Conservation (phyloP, 352 stramenopile species). For the Phytophthora podocarpi region DNA sequence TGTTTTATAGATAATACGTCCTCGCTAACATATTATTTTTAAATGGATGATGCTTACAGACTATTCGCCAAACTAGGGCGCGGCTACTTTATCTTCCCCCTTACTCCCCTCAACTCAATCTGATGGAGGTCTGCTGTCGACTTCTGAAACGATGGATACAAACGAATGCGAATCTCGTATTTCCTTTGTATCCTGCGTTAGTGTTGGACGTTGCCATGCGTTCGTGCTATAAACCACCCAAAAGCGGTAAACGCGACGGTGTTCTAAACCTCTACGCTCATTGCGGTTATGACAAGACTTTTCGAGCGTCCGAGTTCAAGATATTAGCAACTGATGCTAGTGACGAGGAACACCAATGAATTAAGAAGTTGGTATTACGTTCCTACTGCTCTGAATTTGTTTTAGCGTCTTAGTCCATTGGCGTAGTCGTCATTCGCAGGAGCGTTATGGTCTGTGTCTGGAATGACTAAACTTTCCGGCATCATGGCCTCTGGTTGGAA, state of each 20-base stretch:
- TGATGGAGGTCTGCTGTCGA: conserved; percentile 11
- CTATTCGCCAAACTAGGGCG: too few relatives aligned
- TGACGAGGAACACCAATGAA: background rate
- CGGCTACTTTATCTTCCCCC: conserved; percentile 19
- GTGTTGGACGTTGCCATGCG: conserved; percentile 7
- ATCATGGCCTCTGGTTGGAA: conserved; percentile 9
- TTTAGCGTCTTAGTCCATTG: background rate
- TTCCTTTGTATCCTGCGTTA: background rate
- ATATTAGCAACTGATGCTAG: background rate
- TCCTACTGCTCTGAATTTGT: background rate
- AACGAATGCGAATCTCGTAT: conserved; percentile 2
- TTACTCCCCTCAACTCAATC: conserved; percentile 14
- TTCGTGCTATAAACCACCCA: background rate
- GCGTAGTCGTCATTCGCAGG: background rate
- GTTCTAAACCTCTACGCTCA: conserved; percentile 1
- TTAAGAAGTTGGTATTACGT: too few relatives aligned
- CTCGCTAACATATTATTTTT: background rate
- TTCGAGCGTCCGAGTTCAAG: conserved; percentile 5
- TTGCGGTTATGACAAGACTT: conserved; percentile 8
- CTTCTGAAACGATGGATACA: conserved; percentile 77
- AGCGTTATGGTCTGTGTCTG: background rate
- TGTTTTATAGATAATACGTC: too few relatives aligned
- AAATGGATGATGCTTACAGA: background rate
- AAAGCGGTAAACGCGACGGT: background rate
- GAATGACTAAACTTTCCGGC: background rate